Evolutionary conservation across 2,329 filamentous ascomycete genomes (phyloP), one percentile per base, ranked within the genome.

Genomic region (Lecanicillium sp.): DNA sequence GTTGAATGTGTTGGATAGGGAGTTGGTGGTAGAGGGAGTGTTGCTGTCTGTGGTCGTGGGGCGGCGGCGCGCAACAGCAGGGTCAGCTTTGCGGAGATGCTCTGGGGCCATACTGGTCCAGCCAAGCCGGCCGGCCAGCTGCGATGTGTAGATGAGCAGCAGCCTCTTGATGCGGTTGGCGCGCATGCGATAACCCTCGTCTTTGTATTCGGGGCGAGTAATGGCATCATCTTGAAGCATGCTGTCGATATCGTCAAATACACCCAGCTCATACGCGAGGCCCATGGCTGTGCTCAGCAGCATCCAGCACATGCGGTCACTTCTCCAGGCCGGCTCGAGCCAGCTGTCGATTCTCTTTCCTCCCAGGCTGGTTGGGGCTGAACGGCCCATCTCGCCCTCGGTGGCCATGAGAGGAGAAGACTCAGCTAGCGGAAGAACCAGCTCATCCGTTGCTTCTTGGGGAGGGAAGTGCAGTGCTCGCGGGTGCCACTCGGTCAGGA

Each of bases 231-330:
- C 67, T 42, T 71, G 72, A 40, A 81, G 60, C 50, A 78, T 56
- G 51, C 89, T 84, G 42, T 85, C 86, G 47, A 89, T 86, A 42
- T 89, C 80, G 49, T 96, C 92, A 51, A 96, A 98, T 3, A 98
- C 87, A 9, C 92, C 92, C 22, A 98, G 77, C 59, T 98, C 92
- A 49, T 94, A 94, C 0, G 85, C 87, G 28, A 96, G 68, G 1
- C 88, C 85, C 67, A 90, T 85, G 12, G 87, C 88, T 28, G 88
- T 94, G 53, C 87, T 94, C 20, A 96, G 72, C 12, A 96, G 68
- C 87, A 95, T 95, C 90, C 90, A 95, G 55, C 86, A 94, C 85
- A 95, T 94, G 39, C 88, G 83, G 53, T 95, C 90, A 47, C 83
- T 87, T 50, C 90, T 75, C 87, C 90, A 95, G 8, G 87, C 90